A percentile compares a stretch with the other conserved stretches of the same genome.
Evolutionary conservation across 177 flowering plant genomes (phyloP).

Genomic region (Telopea speciosissima): DNA sequence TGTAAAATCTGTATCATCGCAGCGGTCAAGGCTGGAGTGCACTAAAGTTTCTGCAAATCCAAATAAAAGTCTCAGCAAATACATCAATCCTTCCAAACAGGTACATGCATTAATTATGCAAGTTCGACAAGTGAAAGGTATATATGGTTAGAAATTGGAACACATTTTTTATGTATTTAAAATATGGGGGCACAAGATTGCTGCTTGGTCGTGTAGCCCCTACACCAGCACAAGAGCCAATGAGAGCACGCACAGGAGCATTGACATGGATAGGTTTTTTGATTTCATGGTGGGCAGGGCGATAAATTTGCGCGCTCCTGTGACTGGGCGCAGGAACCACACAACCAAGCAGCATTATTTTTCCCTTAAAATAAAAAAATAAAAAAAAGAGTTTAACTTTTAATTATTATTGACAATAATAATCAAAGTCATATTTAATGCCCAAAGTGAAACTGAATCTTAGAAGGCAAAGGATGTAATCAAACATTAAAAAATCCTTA

Average conservation of each 20-base stretch:
- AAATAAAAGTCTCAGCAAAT: not conserved
- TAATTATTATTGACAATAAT: not conserved
- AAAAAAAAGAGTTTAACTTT: not conserved
- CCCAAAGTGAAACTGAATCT: not conserved
- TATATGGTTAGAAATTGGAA: not conserved
- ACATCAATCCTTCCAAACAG: not conserved
- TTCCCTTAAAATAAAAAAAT: too few relatives aligned
- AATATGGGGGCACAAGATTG: too few relatives aligned
- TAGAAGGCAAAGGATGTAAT: not conserved
- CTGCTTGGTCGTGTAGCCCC: too few relatives aligned
- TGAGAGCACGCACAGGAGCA: too few relatives aligned
- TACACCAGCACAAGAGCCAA: too few relatives aligned
- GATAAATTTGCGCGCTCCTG: too few relatives aligned
- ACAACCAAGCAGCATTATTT: too few relatives aligned
- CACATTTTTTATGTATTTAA: too few relatives aligned
- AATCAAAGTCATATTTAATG: not conserved
- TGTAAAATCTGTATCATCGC: slow-evolving; percentile 85
- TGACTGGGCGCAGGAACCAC: too few relatives aligned
- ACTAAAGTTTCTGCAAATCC: slow-evolving; percentile 79
- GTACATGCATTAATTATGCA: not conserved
- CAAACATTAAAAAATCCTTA: slow-evolving; percentile 21
- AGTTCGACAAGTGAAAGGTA: too few relatives aligned
- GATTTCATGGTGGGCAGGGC: too few relatives aligned
- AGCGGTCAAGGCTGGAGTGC: slow-evolving; percentile 84
- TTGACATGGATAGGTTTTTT: too few relatives aligned